These are phyloP conservation scores for Tuber umbilicatum DNA, from an alignment of 495 filamentous ascomycete species.

Conservation along the genomic window DNA sequence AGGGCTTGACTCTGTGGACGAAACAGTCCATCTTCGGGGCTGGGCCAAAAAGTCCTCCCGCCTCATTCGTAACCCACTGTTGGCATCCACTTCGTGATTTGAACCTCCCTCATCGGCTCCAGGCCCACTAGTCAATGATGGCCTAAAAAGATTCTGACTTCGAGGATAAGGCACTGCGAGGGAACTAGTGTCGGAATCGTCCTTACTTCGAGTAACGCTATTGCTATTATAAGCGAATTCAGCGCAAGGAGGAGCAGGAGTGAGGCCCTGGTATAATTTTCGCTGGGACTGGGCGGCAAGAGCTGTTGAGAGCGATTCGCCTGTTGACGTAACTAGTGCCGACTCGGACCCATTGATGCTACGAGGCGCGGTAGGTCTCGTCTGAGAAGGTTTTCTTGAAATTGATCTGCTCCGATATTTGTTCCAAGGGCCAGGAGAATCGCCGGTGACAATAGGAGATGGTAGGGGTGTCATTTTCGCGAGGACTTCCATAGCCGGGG, in stretches of 20 bases:
- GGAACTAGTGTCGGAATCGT: slow-evolving; percentile 36
- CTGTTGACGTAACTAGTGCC: slow-evolving; percentile 48
- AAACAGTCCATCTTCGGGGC: slow-evolving; percentile 48
- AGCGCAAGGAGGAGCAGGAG: slow-evolving; percentile 24
- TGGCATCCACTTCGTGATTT: slow-evolving; percentile 45
- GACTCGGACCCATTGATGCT: slow-evolving; percentile 45
- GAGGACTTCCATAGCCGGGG: slow-evolving; percentile 33
- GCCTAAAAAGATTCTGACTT: slow-evolving; percentile 26
- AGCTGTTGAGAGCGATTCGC: slow-evolving; percentile 49
- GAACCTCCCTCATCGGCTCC: slow-evolving; percentile 41
- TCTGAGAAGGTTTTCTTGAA: slow-evolving; percentile 42
- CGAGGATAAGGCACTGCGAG: slow-evolving; percentile 27
- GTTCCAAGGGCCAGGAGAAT: slow-evolving; percentile 69
- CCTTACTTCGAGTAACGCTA: slow-evolving; percentile 43
- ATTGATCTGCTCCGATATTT: slow-evolving; percentile 53
- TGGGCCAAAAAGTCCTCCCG: slow-evolving; percentile 46
- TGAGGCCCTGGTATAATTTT: slow-evolving; percentile 49
- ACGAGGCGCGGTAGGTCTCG: slow-evolving; percentile 42
- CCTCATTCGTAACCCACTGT: slow-evolving; percentile 51
- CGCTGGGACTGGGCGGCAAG: slow-evolving; percentile 50
- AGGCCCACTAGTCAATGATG: slow-evolving; percentile 22
- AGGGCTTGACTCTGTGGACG: slow-evolving; percentile 39
- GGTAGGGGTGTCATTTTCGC: slow-evolving; percentile 71
- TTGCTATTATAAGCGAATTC: slow-evolving; percentile 31
- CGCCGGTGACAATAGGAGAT: slow-evolving; percentile 67